A percentile compares a stretch with the other conserved stretches of the same genome.
Evolutionary conservation across 345 rosid genomes (phyloP).

Genomic region (Salix suchowensis): DNA sequence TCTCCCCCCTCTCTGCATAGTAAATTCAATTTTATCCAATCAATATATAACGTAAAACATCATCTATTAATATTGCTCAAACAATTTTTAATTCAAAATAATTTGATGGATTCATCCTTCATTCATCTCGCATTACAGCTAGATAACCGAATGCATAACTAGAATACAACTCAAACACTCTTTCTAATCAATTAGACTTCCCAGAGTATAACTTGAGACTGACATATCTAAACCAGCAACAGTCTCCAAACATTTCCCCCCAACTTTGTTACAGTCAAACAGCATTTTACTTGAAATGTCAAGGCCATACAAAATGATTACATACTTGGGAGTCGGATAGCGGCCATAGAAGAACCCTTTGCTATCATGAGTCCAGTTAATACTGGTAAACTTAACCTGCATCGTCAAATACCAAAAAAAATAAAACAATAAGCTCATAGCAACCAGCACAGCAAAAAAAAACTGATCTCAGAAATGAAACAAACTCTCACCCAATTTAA

Average conservation of each 20-base stretch:
- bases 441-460: neutral
- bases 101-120: neutral
- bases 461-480: neutral
- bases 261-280: neutral
- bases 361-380: constrained; percentile 85
- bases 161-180: neutral
- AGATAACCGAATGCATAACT: neutral
- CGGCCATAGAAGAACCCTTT: constrained; percentile 92
- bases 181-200: neutral
- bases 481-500: constrained; percentile 67
- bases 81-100: neutral
- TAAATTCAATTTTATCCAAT: neutral
- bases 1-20: constrained; percentile 74
- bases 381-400: constrained; percentile 73
- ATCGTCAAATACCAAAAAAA: neutral
- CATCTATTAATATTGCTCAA: neutral
- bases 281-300: neutral
- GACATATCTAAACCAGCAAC: neutral
- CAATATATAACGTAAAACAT: neutral
- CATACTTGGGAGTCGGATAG: constrained; percentile 79
- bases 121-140: neutral
- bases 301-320: neutral
- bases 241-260: neutral
- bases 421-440: neutral
- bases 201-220: neutral